phyloP scores from a whole-genome alignment of 139 green algal species.

The Astrephomene gubernaculifera region DNA sequence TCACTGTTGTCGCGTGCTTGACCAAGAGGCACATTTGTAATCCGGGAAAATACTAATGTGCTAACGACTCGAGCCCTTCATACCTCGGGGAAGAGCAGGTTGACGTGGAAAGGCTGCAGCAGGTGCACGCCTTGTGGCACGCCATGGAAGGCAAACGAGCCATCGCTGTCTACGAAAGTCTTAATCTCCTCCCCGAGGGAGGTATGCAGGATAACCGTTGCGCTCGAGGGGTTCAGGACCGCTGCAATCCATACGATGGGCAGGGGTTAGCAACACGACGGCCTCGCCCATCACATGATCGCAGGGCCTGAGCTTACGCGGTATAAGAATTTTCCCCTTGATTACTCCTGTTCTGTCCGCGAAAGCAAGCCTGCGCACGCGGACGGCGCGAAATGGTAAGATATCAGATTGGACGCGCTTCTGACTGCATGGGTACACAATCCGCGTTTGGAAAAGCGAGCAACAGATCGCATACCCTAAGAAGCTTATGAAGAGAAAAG shows the following conservation, averaged over 20 bases:
- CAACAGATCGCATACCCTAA: background rate
- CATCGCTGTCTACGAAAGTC: conserved; percentile 48
- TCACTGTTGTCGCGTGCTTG: too few relatives aligned
- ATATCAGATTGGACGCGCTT: too few relatives aligned
- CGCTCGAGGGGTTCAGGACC: background rate
- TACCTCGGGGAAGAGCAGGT: conserved; percentile 57
- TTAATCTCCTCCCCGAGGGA: conserved; percentile 35
- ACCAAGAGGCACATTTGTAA: too few relatives aligned
- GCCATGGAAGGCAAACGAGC: conserved; percentile 49
- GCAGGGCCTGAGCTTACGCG: background rate
- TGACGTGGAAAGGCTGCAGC: conserved; percentile 43
- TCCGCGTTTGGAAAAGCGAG: background rate
- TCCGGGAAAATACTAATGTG: too few relatives aligned
- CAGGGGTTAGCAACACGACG: background rate
- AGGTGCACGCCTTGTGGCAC: conserved; percentile 49
- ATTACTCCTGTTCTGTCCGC: background rate
- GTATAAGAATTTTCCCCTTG: conserved; percentile 3
- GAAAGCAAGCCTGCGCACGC: background rate
- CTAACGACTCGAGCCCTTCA: too few relatives aligned
- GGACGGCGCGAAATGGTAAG: background rate
- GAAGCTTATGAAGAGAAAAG: background rate
- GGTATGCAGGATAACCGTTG: conserved; percentile 34
- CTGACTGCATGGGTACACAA: background rate
- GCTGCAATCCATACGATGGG: background rate
- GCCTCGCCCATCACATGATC: background rate